Conservation (phyloP, 345 rosid species). For the Sonneratia caseolaris region DNA sequence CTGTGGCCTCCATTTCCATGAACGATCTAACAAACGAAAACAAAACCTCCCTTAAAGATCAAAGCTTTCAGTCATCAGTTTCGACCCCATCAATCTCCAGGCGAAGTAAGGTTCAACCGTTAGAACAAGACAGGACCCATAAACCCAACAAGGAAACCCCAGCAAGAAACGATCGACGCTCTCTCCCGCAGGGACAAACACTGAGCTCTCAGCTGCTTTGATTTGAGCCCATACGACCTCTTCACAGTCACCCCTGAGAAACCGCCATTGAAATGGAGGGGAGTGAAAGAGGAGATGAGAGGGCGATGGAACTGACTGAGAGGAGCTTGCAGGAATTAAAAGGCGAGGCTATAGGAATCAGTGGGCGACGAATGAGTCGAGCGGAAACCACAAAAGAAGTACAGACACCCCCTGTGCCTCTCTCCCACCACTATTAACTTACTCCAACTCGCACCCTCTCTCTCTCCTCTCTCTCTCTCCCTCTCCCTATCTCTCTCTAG, state of each 20-base stretch:
- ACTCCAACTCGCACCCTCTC: not conserved
- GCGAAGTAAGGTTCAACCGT: not conserved
- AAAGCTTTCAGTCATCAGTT: not conserved
- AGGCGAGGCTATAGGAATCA: not conserved
- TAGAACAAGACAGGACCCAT: not conserved
- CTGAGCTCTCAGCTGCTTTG: not conserved
- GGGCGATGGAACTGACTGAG: not conserved
- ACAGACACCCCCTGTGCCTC: not conserved
- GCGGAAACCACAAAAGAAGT: not conserved
- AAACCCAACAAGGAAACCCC: not conserved
- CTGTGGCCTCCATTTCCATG: conserved; percentile 24
- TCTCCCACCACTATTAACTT: not conserved
- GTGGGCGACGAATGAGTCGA: not conserved
- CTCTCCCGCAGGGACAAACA: too few relatives aligned
- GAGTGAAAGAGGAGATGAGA: not conserved
- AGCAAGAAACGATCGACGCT: not conserved
- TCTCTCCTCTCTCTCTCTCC: not conserved
- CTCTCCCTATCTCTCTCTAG: not conserved
- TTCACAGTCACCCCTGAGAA: not conserved
- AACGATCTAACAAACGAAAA: too few relatives aligned
- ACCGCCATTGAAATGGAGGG: not conserved
- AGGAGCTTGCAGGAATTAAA: not conserved
- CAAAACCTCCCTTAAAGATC: too few relatives aligned
- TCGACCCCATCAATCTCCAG: not conserved
- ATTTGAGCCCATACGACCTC: not conserved